Percentiles rank a stretch among this genome's conserved stretches.
These are phyloP conservation scores for Penicillium fimorum DNA, from an alignment of 495 filamentous ascomycete genomes.

Conservation along the genomic window DNA sequence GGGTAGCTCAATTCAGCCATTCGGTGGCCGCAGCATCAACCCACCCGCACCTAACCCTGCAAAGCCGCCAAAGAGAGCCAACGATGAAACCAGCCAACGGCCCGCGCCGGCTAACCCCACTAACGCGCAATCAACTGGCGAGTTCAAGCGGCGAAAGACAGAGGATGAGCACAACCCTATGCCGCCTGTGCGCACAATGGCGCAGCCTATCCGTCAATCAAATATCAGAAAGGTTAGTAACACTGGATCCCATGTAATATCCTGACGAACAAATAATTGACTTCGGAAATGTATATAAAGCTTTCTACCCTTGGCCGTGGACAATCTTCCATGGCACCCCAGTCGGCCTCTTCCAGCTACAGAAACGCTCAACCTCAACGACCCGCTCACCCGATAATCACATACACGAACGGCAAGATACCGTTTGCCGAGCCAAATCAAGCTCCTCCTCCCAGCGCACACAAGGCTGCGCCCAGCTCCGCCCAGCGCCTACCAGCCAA, in stretches of 20 bases:
- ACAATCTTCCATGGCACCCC: conserved; percentile 50
- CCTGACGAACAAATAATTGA: conserved; percentile 21
- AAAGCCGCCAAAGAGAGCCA: conserved; percentile 62
- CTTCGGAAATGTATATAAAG: conserved; percentile 53
- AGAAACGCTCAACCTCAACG: conserved; percentile 52
- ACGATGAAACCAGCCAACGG: conserved; percentile 50
- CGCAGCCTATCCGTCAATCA: conserved; percentile 79
- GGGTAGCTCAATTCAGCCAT: conserved; percentile 49
- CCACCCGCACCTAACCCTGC: conserved; percentile 58
- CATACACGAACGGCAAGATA: conserved; percentile 83
- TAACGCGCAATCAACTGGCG: conserved; percentile 46
- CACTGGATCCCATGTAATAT: conserved; percentile 1
- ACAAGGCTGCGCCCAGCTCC: conserved; percentile 54
- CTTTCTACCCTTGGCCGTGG: conserved; percentile 61
- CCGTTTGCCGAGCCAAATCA: conserved; percentile 75
- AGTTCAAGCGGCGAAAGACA: conserved; percentile 57
- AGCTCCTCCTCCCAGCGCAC: conserved; percentile 40
- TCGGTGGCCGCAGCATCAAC: conserved; percentile 41
- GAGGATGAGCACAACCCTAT: conserved; percentile 54
- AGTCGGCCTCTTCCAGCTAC: conserved; percentile 37
- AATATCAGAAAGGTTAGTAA: conserved; percentile 68
- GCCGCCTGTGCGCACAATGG: conserved; percentile 58
- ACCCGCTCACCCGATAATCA: conserved; percentile 67
- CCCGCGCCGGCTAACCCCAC: conserved; percentile 42
- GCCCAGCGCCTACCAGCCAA: conserved; percentile 48